A percentile compares a stretch with the other conserved stretches of the same genome.
These are phyloP conservation scores for Linaria vulgaris DNA, from an alignment of 257 asterid species.

Conservation along the genomic window DNA sequence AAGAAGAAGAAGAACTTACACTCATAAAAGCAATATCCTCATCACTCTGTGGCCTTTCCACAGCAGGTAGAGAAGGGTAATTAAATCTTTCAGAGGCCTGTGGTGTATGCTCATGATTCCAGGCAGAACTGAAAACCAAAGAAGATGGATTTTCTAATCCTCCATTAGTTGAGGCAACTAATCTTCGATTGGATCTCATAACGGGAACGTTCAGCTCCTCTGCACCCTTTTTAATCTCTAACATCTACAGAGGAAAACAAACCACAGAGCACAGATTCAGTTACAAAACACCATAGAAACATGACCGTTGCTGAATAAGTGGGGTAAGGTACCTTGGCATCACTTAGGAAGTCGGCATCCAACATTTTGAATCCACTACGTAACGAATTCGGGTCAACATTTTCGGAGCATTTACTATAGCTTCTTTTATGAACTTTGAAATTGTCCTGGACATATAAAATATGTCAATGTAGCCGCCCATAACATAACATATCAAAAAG, in stretches of 20 bases:
- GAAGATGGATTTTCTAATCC: slow-evolving; percentile 75
- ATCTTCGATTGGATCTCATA: slow-evolving; percentile 55
- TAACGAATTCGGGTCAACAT: slow-evolving; percentile 32
- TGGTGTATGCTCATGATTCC: slow-evolving; percentile 38
- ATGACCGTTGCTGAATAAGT: slow-evolving; percentile 6
- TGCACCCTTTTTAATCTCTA: slow-evolving; percentile 78
- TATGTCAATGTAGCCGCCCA: background rate
- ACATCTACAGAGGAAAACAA: slow-evolving; percentile 40
- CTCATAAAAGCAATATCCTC: slow-evolving; percentile 92
- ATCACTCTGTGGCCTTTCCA: slow-evolving; percentile 55
- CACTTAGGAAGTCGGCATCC: slow-evolving; percentile 72
- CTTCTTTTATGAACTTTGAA: slow-evolving; percentile 31
- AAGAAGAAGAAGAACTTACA: slow-evolving; percentile 40
- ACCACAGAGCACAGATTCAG: background rate
- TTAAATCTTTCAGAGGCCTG: slow-evolving; percentile 37
- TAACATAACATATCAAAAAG: background rate
- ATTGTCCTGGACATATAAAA: slow-evolving; percentile 58
- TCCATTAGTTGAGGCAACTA: slow-evolving; percentile 75
- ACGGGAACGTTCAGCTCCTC: slow-evolving; percentile 65
- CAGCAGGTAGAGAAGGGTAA: slow-evolving; percentile 47
- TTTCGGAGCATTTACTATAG: slow-evolving; percentile 38
- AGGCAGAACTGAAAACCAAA: slow-evolving; percentile 65
- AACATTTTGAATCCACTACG: slow-evolving; percentile 50
- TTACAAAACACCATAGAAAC: slow-evolving; percentile 12
- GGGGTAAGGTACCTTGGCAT: slow-evolving; percentile 48